Evolutionary conservation across 2,329 filamentous ascomycete genomes (phyloP), one percentile per base, ranked within the genome.

Genomic region (Venturia nashicola): DNA sequence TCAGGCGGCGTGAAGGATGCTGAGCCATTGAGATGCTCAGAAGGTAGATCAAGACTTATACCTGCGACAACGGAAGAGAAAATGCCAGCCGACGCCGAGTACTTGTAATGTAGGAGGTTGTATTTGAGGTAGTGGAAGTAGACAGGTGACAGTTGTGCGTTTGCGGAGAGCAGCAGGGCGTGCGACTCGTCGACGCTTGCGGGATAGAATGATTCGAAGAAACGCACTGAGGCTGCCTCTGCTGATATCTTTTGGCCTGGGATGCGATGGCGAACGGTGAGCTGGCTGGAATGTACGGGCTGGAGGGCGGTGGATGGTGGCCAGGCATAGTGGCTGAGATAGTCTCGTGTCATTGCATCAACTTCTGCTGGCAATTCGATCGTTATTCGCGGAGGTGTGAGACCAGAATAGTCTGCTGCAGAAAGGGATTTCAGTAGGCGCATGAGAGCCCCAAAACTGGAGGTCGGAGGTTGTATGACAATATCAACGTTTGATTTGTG

Each of bases 121-220:
- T 91, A 96, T 72, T 89, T 90, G 16, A 96, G 77, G 72, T 94
- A 96, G 67, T 96, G 90, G 67, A 88, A 93, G 72, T 91, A 97
- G 1, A 89, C 82, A 1, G 87, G 85, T 0, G 90, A 89, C 0
- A 97, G 76, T 72, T 97, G 89, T 1, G 82, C 83, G 68, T 96
- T 86, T 1, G 92, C 85, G 5, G 91, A 92, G 6, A 99, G 82
- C 1, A 97, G 76, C n/a, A 99, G 80, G 2, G 96, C 83, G 72
- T 97, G 91, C 11, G 87, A 86, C 62, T 84, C 75, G 2, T 74
- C 72, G 5, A 85, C 79, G 65, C 85, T 79, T 3, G 79, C 76
- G 2, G 94, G 92, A 81, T 91, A 97, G 73, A 96, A 96, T 0
- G 90, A 88, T 76, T 97, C 92, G 5, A 96, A 77, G 65, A 93